Conservation (phyloP, 2,329 filamentous ascomycete genomes). For the Pleomassaria siparia region DNA sequence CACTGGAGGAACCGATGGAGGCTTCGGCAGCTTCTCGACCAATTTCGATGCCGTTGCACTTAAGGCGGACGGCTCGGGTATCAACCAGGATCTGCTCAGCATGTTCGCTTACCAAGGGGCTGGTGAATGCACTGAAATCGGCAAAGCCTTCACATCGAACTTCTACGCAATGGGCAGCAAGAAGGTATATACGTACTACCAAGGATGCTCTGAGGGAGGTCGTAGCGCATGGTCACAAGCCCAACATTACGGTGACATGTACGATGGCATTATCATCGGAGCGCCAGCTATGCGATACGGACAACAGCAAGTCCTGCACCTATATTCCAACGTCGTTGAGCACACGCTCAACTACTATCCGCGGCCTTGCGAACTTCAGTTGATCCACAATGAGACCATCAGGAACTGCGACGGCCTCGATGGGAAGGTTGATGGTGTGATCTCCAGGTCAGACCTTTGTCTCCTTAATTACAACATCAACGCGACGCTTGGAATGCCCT, state of each 20-base stretch:
- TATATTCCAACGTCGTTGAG: slow-evolving; percentile 44
- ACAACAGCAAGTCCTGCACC: slow-evolving; percentile 49
- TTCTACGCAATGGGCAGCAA: slow-evolving; percentile 38
- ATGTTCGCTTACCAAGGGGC: slow-evolving; percentile 57
- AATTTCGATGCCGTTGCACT: slow-evolving; percentile 39
- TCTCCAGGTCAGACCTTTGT: slow-evolving; percentile 52
- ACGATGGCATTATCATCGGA: slow-evolving; percentile 48
- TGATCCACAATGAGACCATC: slow-evolving; percentile 57
- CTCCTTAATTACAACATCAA: slow-evolving; percentile 49
- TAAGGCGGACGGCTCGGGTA: slow-evolving; percentile 48
- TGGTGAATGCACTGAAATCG: slow-evolving; percentile 54
- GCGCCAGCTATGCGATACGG: slow-evolving; percentile 47
- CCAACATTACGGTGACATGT: slow-evolving; percentile 52
- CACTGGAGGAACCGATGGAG: slow-evolving; percentile 53
- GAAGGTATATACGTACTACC: slow-evolving; percentile 51
- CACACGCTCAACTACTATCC: slow-evolving; percentile 44
- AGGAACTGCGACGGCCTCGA: slow-evolving; percentile 57
- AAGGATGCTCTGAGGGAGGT: slow-evolving; percentile 57
- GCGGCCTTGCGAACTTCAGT: slow-evolving; percentile 48
- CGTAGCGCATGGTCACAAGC: slow-evolving; percentile 51
- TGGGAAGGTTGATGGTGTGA: slow-evolving; percentile 55
- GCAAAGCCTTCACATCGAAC: slow-evolving; percentile 47
- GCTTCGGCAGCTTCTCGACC: slow-evolving; percentile 52
- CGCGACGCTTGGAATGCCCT: slow-evolving; percentile 48
- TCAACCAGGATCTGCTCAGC: slow-evolving; percentile 54